Evolutionary conservation across 805 yeast species (phyloP).

Genomic region (Pichia rugopelliculosa): DNA sequence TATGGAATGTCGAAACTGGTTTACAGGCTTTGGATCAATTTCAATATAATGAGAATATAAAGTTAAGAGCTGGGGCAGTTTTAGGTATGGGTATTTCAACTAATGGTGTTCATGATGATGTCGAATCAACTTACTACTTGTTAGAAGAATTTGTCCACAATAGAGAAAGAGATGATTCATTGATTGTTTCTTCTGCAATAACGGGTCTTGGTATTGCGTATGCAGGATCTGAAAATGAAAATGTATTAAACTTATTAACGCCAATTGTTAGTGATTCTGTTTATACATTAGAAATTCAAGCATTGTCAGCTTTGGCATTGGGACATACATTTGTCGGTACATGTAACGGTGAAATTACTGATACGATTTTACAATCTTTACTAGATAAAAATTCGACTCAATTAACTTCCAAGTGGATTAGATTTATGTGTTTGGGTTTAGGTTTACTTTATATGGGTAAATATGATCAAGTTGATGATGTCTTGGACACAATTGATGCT

Average conservation of each 20-base stretch:
- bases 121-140: slow-evolving; percentile 83
- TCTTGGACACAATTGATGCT: slow-evolving; percentile 86
- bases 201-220: slow-evolving; percentile 90
- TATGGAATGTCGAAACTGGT: slow-evolving; percentile 89
- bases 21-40: slow-evolving; percentile 84
- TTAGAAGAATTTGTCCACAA: slow-evolving; percentile 60
- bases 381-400: slow-evolving; percentile 78
- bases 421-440: slow-evolving; percentile 85
- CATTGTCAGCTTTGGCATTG: slow-evolving; percentile 82
- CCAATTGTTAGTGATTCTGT: slow-evolving; percentile 79
- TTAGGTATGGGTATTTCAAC: slow-evolving; percentile 92
- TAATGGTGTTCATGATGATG: slow-evolving; percentile 90
- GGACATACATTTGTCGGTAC: slow-evolving; percentile 96
- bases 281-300: slow-evolving; percentile 67
- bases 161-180: slow-evolving; percentile 45
- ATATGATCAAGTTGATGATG: slow-evolving; percentile 90
- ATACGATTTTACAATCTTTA: slow-evolving; percentile 84
- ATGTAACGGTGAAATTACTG: slow-evolving; percentile 87
- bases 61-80: slow-evolving; percentile 92
- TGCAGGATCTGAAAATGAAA: slow-evolving; percentile 89
- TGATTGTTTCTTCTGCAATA: slow-evolving; percentile 73
- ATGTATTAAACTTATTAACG: slow-evolving; percentile 63
- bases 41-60: slow-evolving; percentile 76
- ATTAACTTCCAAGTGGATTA: slow-evolving; percentile 77
- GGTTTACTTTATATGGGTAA: slow-evolving; percentile 91